These are phyloP conservation scores for Aspergillus jensenii DNA, from an alignment of 2,329 filamentous ascomycete genomes.

Conservation along the genomic window DNA sequence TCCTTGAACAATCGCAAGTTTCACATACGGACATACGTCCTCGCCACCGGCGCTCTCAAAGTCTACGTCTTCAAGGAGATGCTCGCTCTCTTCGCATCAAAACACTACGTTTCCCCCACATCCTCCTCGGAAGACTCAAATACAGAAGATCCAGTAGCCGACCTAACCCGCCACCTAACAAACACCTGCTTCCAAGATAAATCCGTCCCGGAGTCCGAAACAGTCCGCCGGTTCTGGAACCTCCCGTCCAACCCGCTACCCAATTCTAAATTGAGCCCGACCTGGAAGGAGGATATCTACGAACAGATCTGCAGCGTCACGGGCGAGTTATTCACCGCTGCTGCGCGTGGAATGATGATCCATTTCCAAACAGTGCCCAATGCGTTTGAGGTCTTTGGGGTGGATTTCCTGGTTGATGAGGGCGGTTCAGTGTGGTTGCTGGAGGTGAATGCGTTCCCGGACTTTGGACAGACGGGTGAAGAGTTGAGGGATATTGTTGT, in stretches of 20 bases:
- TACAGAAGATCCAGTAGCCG: slow-evolving; percentile 42
- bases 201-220: slow-evolving; percentile 55
- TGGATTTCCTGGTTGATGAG: slow-evolving; percentile 83
- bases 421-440: slow-evolving; percentile 69
- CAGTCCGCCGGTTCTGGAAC: slow-evolving; percentile 74
- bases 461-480: slow-evolving; percentile 87
- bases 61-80: slow-evolving; percentile 87
- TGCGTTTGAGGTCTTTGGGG: slow-evolving; percentile 86
- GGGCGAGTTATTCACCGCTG: slow-evolving; percentile 80
- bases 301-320: slow-evolving; percentile 72
- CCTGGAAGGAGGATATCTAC: slow-evolving; percentile 65
- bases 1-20: slow-evolving; percentile 74
- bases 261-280: slow-evolving; percentile 29
- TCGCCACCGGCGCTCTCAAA: slow-evolving; percentile 73
- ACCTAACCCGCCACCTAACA: slow-evolving; percentile 78
- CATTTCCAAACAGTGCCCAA: slow-evolving; percentile 90
- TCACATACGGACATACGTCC: slow-evolving; percentile 89
- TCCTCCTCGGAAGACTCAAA: slow-evolving; percentile 17
- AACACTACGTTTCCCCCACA: slow-evolving; percentile 66
- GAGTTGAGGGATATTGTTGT: slow-evolving; percentile 69
- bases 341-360: slow-evolving; percentile 76
- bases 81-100: slow-evolving; percentile 87
- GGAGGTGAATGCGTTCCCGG: slow-evolving; percentile 94
- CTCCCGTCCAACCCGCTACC: slow-evolving; percentile 43
- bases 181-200: slow-evolving; percentile 87